Evolutionary conservation across 2,329 filamentous ascomycete genomes (phyloP).

Genomic region (Alternaria viburni): DNA sequence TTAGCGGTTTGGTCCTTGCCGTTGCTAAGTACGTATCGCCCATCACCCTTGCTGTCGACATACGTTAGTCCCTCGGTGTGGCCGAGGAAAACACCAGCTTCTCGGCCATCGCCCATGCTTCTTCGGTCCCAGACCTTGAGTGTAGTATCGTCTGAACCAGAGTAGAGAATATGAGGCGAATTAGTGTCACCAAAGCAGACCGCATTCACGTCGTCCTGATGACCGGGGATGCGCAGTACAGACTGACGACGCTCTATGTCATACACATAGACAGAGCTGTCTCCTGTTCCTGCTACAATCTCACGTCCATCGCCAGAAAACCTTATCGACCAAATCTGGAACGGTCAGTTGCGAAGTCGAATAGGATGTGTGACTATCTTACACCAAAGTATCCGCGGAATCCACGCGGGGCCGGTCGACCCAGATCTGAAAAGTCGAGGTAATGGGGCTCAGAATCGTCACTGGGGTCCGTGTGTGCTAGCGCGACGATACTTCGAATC

Average conservation of each 20-base stretch:
- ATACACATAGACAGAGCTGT: constrained; percentile 82
- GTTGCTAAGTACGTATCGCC: constrained; percentile 89
- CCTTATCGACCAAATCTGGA: constrained; percentile 82
- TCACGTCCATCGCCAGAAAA: constrained; percentile 92
- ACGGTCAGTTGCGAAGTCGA: constrained; percentile 8
- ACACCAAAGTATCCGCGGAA: constrained; percentile 46
- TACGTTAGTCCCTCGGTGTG: constrained; percentile 71
- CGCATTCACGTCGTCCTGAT: constrained; percentile 90
- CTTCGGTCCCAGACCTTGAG: constrained; percentile 96
- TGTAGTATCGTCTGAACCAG: constrained; percentile 91
- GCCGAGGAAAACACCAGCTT: constrained; percentile 69
- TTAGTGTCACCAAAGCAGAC: constrained; percentile 91
- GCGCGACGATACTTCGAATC: constrained; percentile 80
- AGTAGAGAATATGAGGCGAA: constrained; percentile 93
- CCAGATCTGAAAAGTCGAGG: constrained; percentile 71
- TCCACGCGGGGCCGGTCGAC: constrained; percentile 45
- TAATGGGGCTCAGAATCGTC: constrained; percentile 80
- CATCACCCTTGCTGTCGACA: constrained; percentile 82
- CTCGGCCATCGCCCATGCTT: constrained; percentile 66
- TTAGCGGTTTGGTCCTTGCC: constrained; percentile 98
- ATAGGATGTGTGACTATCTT: not conserved
- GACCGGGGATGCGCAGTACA: constrained; percentile 77
- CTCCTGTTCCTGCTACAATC: constrained; percentile 86
- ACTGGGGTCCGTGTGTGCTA: constrained; percentile 85
- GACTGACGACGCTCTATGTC: constrained; percentile 83